A percentile compares a stretch with the other conserved stretches of the same genome.
These are phyloP conservation scores for Zygnema circumcarinatum DNA, from an alignment of 139 green algal genomes.

Conservation along the genomic window DNA sequence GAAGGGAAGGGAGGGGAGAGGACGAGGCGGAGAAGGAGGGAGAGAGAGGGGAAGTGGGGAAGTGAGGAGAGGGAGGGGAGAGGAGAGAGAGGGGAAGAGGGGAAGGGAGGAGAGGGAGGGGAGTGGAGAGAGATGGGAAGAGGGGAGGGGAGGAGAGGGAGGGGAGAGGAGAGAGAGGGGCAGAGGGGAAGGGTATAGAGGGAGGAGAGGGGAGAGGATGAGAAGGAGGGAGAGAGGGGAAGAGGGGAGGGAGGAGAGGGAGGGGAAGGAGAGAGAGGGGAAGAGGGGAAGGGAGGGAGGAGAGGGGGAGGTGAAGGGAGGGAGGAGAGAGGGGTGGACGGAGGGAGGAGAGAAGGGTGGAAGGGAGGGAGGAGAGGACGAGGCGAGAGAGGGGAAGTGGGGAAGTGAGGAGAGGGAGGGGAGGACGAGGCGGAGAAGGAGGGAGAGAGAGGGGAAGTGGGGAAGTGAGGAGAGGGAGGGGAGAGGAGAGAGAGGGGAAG, in stretches of 20 bases:
- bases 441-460: background rate
- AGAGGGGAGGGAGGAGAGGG: constrained; percentile 9
- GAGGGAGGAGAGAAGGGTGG: background rate
- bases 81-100: background rate
- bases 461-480: background rate
- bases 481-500: background rate
- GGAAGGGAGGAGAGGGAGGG: too few species aligned
- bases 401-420: background rate
- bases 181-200: too few species aligned
- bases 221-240: too few species aligned
- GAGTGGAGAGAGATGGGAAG: too few species aligned
- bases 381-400: constrained; percentile 2
- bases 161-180: too few species aligned
- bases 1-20: background rate
- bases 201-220: too few species aligned
- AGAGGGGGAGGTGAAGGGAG: constrained; percentile 8
- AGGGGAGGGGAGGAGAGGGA: too few species aligned
- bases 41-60: constrained; percentile 7
- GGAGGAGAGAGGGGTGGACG: background rate
- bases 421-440: constrained; percentile 7
- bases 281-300: constrained; percentile 3
- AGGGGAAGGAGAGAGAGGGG: background rate
- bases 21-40: constrained; percentile 4
- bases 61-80: background rate
- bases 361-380: background rate